Evolutionary conservation across 1,284 basidiomycete species (phyloP).

Genomic region (Rhodotorula mucilaginosa): DNA sequence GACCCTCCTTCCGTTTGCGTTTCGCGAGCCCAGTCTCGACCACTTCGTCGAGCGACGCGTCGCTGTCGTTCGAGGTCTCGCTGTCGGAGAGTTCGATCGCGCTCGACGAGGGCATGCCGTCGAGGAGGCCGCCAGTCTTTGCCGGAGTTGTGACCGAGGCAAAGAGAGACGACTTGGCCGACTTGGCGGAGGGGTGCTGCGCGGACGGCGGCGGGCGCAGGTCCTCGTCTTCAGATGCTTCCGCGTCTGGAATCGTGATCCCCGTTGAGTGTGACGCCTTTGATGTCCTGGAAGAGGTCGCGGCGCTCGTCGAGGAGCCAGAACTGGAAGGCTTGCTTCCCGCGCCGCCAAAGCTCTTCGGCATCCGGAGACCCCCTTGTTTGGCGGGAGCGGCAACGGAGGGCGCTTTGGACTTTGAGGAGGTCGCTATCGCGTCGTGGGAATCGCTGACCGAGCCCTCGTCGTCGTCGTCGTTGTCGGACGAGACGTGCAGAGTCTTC

Average conservation of each 20-base stretch:
- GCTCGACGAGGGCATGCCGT: background rate
- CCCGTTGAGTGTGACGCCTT: no score
- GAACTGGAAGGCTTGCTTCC: background rate
- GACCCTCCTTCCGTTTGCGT: no score
- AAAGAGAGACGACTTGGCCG: background rate
- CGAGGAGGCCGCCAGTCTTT: background rate
- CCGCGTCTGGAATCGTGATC: background rate
- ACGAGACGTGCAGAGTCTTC: background rate
- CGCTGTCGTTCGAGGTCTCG: background rate
- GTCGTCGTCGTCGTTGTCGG: background rate
- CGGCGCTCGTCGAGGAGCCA: background rate
- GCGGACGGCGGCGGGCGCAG: background rate
- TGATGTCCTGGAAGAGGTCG: no score
- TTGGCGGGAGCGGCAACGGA: background rate
- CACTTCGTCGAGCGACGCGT: constrained; percentile 1
- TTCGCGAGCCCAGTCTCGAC: background rate
- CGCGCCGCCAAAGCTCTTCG: background rate
- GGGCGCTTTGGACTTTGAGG: background rate
- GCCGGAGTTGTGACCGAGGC: background rate
- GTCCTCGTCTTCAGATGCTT: background rate
- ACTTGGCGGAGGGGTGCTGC: background rate
- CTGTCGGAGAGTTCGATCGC: background rate
- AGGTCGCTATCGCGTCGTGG: background rate
- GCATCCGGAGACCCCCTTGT: background rate
- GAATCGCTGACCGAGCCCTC: no score